Base-by-base conservation (phyloP, 805 yeast genomes). In the Spathaspora hagerdaliae region DNA sequence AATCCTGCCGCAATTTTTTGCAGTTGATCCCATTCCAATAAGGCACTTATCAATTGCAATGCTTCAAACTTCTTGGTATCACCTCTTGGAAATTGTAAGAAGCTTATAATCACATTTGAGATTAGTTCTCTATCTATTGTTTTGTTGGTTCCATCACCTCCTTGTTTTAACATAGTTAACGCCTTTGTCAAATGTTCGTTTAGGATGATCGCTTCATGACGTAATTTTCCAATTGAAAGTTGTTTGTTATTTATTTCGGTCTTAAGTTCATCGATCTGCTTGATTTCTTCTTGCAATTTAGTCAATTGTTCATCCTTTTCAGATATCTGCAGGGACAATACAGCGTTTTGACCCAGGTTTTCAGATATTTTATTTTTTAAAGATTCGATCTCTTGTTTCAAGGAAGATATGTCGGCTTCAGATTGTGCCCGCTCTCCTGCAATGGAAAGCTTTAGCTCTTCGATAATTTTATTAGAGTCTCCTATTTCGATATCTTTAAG, bases 181-280 rank as follows among this genome's bases (percentile, higher is more conserved):
- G 98, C 96, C 58, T 94, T 92, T n/a, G 96, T 90, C 44, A 94
- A 69, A 66, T 94, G 98, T 60, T 94, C 99, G 61, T 94, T 94
- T 47, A 92, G 69, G 26, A 88, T 87, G 8, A 94, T 92, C 1
- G 96, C 92, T 63, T 94, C 99, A 62, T 92, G 98, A 43, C 97
- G 79, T 41, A 94, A 75, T 60, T 92, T 94, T 1, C 98, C 98
- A 42, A 94, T 81, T 42, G 83, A 77, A 31, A 91, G 68, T 47
- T 83, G 88, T 63, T 88, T 90, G 49, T 58, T 61, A 38, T 69
- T 65, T 15, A 71, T 50, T 76, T 90, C 69, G 72, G 82, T 38
- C 75, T 70, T 59, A 74, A 90, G 43, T 62, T 68, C 58, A 75
- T 86, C 42, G 73, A 71, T 56, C 51, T 61, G 41, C 46, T 57